Evolutionary conservation across 148 eudicot species (phyloP), one percentile per base, ranked within the genome.

Genomic region (Rheum nobile): DNA sequence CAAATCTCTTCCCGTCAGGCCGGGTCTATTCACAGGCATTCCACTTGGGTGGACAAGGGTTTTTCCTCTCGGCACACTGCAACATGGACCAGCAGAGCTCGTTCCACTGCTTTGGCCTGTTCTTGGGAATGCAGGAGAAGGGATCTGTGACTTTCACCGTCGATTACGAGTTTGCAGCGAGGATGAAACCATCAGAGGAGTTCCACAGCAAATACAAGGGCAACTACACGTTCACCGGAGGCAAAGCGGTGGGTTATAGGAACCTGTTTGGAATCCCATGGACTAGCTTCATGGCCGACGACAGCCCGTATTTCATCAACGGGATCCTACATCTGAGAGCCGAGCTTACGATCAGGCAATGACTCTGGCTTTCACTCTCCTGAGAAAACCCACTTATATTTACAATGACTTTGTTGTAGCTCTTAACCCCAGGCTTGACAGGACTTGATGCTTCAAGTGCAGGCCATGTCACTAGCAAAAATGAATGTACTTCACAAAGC

Each of bases 1-100:
- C 81, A 13, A 88, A 85, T 72, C 79, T 92, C 42, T 90, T 85
- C 81, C 97, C 96, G 44, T 83, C 92, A 0, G 97, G 97, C 3
- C 75, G 97, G 41, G 91, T 92, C 0, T 92, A 92, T 75, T 92
- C 97, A 32, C 97, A 92, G 72, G 97, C 97, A n/a, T 92, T 92
- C 71, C 97, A 92, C 79, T 82, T 92, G 50, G 97, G 97, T 8
- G 97, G 97, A 24, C 97, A 92, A 83, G 97, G 97, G 16, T 92
- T 92, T 78, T 92, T 92, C 78, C 85, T 92, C 17, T 92, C 97
- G 0, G 97, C 97, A 24, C 97, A 92, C 75, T 92, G 97, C 82
- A 92, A 92, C 81, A 88, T 90, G 96, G 97, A 92, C 75, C 97
- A 92, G 52, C 97, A 90, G 72, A 90, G 91, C 85, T 81, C 96